These are phyloP conservation scores for Kwoniella sp. DNA, from an alignment of 768 basidiomycete species.

Conservation along the genomic window DNA sequence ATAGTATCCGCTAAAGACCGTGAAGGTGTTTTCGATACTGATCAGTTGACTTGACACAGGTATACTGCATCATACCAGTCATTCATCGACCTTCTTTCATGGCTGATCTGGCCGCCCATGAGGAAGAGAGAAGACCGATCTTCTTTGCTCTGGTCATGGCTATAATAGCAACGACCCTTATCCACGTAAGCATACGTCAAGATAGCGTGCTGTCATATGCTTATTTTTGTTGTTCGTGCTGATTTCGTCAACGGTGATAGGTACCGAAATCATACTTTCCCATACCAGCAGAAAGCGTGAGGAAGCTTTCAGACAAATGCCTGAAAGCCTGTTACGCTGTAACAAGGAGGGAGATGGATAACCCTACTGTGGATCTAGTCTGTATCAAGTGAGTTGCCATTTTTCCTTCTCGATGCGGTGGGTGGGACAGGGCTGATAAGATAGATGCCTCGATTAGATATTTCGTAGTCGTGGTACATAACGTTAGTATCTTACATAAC, in stretches of 20 bases:
- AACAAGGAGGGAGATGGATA: conserved; percentile 23
- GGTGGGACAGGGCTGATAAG: too few relatives aligned
- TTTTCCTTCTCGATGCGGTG: too few relatives aligned
- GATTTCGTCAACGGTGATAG: conserved; percentile 1
- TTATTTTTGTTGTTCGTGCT: background rate
- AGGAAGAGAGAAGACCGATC: conserved; percentile 33
- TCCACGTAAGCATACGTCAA: conserved; percentile 26
- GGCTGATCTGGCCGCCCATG: conserved; percentile 24
- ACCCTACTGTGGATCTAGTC: conserved; percentile 24
- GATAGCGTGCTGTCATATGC: background rate
- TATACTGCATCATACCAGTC: conserved; percentile 37
- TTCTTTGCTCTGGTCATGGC: conserved; percentile 37
- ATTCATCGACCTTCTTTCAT: conserved; percentile 35
- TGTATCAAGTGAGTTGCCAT: conserved; percentile 39
- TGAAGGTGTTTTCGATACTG: too few relatives aligned
- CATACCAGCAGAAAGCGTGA: conserved; percentile 28
- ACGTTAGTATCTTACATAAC: conserved; percentile 4
- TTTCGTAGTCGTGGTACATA: conserved; percentile 21
- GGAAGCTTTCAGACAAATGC: conserved; percentile 31
- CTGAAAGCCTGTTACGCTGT: conserved; percentile 29
- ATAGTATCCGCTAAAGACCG: too few relatives aligned
- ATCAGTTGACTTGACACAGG: too few relatives aligned
- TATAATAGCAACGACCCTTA: conserved; percentile 33
- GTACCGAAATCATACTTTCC: conserved; percentile 36
- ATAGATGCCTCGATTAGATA: too few relatives aligned